phyloP scores from a whole-genome alignment of 257 asterid species.

The Jacaranda copaia region DNA sequence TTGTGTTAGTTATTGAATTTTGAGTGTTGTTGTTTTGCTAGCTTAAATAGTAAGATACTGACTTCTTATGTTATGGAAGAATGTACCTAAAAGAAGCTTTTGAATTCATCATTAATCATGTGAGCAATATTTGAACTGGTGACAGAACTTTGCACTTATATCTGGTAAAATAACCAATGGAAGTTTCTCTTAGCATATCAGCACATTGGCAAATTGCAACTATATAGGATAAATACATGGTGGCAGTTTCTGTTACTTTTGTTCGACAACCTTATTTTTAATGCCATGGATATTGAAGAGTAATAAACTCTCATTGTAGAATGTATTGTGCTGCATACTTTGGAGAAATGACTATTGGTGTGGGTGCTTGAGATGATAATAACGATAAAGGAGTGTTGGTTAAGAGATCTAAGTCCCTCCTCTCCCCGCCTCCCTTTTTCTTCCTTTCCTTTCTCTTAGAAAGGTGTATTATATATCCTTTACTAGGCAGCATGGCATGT shows the following conservation, averaged over 20 bases:
- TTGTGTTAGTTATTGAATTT: conserved; percentile 4
- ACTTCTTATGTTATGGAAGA: background rate
- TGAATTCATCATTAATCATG: background rate
- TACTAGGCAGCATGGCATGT: no score
- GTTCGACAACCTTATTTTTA: background rate
- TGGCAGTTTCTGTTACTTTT: background rate
- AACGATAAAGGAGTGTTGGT: no score
- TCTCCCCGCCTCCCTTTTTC: no score
- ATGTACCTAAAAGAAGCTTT: background rate
- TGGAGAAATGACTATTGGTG: no score
- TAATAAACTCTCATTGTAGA: background rate
- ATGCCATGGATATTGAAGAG: background rate
- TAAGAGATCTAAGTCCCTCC: no score
- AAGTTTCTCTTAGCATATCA: background rate
- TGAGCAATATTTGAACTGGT: background rate
- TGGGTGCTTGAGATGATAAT: no score
- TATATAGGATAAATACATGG: background rate
- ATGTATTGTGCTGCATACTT: background rate
- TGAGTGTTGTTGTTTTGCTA: background rate
- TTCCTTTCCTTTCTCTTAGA: no score
- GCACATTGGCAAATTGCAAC: background rate
- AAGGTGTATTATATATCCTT: no score
- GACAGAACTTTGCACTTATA: background rate
- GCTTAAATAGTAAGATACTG: background rate
- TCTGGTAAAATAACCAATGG: background rate